These are phyloP conservation scores for Hyaloperonospora brassicae DNA, from an alignment of 352 stramenopile species.

Conservation along the genomic window DNA sequence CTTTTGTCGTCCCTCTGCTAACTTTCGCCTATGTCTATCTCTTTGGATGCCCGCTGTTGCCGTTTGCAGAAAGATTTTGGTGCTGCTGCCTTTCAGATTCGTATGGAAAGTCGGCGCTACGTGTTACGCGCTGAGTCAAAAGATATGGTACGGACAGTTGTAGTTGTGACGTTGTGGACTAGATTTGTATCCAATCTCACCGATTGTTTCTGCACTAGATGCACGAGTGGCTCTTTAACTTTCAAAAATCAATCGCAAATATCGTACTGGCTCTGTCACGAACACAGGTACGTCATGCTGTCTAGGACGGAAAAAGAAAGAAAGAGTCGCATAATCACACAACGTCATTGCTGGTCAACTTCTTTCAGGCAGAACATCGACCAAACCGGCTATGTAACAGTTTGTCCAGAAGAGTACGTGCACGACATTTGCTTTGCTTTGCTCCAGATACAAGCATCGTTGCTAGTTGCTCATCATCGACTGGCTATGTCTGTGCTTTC, in stretches of 20 bases:
- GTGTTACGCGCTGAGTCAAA: slow-evolving; percentile 74
- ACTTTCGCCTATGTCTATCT: slow-evolving; percentile 12
- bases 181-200: neutral
- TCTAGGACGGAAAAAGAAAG: neutral
- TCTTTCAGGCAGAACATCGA: slow-evolving; percentile 35
- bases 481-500: too few species aligned
- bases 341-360: slow-evolving; percentile 6
- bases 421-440: too few species aligned
- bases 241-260: slow-evolving; percentile 84
- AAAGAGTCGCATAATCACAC: neutral
- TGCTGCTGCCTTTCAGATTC: slow-evolving; percentile 75
- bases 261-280: slow-evolving; percentile 72
- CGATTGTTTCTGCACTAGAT: slow-evolving; percentile 35
- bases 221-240: slow-evolving; percentile 86
- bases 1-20: slow-evolving; percentile 15
- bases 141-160: slow-evolving; percentile 46
- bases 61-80: slow-evolving; percentile 74
- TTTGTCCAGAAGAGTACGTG: slow-evolving; percentile 54
- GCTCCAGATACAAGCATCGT: too few species aligned
- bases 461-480: too few species aligned
- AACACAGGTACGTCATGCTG: slow-evolving; percentile 33
- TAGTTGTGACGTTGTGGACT: neutral
- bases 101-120: slow-evolving; percentile 64
- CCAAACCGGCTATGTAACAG: slow-evolving; percentile 43
- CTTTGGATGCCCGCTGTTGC: neutral